phyloP scores from a whole-genome alignment of 2,329 filamentous ascomycete species.

The Penicillium sp. region DNA sequence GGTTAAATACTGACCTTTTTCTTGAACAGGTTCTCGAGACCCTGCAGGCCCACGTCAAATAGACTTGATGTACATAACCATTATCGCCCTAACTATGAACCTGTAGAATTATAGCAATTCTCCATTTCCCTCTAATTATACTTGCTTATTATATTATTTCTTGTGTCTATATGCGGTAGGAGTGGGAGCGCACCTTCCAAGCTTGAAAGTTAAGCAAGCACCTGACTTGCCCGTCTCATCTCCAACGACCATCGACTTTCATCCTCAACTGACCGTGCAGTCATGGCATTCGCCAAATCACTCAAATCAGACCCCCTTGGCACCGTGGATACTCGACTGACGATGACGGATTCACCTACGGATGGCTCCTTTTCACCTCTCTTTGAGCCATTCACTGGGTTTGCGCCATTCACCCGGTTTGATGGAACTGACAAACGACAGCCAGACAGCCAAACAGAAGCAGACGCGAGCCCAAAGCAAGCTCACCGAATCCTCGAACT shows the following conservation, averaged over 20 bases:
- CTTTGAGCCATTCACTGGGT: conserved; percentile 9
- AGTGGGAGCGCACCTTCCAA: conserved; percentile 15
- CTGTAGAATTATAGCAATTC: conserved; percentile 44
- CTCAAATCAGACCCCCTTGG: conserved; percentile 19
- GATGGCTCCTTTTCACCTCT: conserved; percentile 10
- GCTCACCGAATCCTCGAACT: neutral
- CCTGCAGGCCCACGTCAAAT: conserved; percentile 50
- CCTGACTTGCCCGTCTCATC: neutral
- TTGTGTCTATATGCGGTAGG: conserved; percentile 8
- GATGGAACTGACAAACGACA: conserved; percentile 2
- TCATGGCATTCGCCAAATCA: conserved; percentile 11
- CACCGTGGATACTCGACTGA: conserved; percentile 17
- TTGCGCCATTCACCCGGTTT: conserved; percentile 8
- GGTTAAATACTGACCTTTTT: conserved; percentile 8
- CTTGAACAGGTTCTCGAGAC: conserved; percentile 47
- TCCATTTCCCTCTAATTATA: conserved; percentile 18
- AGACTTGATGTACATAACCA: conserved; percentile 43
- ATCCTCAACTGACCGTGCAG: neutral
- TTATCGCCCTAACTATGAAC: conserved; percentile 31
- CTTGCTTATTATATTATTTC: conserved; percentile 15
- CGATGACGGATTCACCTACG: conserved; percentile 10
- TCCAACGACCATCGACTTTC: neutral
- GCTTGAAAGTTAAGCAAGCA: neutral
- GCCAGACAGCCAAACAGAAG: neutral
- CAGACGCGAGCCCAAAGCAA: neutral